Evolutionary conservation across 768 basidiomycete species (phyloP), one percentile per base, ranked within the genome.

Genomic region (Boletales sp.): DNA sequence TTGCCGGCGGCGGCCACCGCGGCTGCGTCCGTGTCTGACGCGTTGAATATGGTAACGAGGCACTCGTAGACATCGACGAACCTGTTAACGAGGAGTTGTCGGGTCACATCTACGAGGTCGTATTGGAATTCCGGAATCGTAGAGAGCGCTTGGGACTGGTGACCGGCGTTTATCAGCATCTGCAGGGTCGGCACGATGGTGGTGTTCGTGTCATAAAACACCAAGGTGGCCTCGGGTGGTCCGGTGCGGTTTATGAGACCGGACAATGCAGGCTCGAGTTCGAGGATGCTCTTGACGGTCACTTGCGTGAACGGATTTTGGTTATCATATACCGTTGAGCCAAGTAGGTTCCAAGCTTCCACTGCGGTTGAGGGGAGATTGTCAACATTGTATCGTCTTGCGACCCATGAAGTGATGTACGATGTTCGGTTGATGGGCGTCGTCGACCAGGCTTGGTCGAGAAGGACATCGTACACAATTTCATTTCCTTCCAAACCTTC

Each of bases 161-260:
- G 4, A 55, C 62, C 40, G 43, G 63, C 58, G 35, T 68, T 73
- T 4, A 77, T 70, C 2, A 97, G 69, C 3, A 90, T 91, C 48
- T 82, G 78, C 32, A 95, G 71, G 0, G 91, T 83, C 1, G 91
- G 86, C 11, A 90, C 80, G 37, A 94, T 78, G 6, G 88, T 88
- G 1, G 61, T 58, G 58, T 71, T 60, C 1, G 72, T 72, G 51
- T 74, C 64, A 34, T 74, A 74, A 29, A 66, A 66, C 8, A 73
- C 47, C 18, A 60, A 30, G 18, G 72, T 73, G 0, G 70, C 64
- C 17, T 66, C 67, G 40, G 59, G 62, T 12, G 59, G 62, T 12
- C 64, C 68, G 4, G 64, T 64, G 17, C 58, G 59, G 44, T 70
- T 67, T 1, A 65, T 64, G 10, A 74, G 55, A 21, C 72, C 72